phyloP scores from a whole-genome alignment of 805 yeast genomes.

The Sugiyamaella lignohabitans region DNA sequence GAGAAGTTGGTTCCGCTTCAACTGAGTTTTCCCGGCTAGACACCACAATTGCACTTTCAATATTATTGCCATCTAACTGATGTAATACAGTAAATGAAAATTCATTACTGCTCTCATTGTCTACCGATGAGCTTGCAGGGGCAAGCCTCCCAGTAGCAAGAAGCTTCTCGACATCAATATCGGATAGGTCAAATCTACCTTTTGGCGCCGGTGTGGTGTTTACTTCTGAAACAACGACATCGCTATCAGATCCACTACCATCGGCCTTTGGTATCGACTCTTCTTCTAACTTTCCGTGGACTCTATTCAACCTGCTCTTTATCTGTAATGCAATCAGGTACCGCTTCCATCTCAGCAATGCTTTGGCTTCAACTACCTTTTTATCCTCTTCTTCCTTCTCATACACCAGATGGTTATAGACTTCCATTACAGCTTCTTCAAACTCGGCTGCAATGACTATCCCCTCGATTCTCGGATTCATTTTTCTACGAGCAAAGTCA shows the following conservation, averaged over 20 bases:
- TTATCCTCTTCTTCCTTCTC: slow-evolving; percentile 44
- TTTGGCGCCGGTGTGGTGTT: too few species aligned
- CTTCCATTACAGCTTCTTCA: slow-evolving; percentile 51
- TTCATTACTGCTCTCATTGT: too few species aligned
- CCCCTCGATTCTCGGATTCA: slow-evolving; percentile 67
- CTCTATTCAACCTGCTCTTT: slow-evolving; percentile 17
- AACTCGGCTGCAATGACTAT: slow-evolving; percentile 62
- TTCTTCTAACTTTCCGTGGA: slow-evolving; percentile 21
- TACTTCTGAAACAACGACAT: too few species aligned
- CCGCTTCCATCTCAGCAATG: slow-evolving; percentile 32
- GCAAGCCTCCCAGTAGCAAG: too few species aligned
- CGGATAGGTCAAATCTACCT: background rate
- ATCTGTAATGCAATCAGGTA: slow-evolving; percentile 31
- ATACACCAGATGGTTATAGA: slow-evolving; percentile 43
- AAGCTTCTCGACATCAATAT: background rate
- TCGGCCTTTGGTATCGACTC: too few species aligned
- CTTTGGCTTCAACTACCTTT: slow-evolving; percentile 38
- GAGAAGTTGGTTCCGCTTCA: too few species aligned
- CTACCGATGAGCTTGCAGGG: too few species aligned
- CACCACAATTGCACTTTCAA: too few species aligned
- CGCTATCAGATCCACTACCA: too few species aligned
- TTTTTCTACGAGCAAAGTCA: slow-evolving; percentile 51
- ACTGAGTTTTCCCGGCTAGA: too few species aligned
- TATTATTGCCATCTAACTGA: too few species aligned
- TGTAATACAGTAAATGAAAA: too few species aligned